Conservation (phyloP, 768 basidiomycete species). For the Dendrothele bispora region DNA sequence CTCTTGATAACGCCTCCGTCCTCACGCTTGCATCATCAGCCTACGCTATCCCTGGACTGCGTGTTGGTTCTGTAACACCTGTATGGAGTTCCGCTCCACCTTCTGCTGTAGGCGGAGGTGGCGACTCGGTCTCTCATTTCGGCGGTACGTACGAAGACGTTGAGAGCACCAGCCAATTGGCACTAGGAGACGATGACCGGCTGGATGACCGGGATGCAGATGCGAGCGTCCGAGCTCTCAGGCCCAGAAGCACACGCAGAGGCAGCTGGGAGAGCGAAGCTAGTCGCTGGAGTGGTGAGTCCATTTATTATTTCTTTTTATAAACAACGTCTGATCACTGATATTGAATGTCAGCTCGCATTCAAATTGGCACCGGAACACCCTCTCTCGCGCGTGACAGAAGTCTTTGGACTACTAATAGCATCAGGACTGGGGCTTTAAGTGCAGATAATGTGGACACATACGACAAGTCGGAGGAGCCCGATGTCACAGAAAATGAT, state of each 20-base stretch:
- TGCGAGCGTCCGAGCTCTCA: slow-evolving; percentile 86
- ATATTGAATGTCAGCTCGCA: no score
- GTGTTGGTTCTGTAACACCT: slow-evolving; percentile 42
- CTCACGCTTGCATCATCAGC: slow-evolving; percentile 93
- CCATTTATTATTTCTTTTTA: no score
- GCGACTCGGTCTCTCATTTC: slow-evolving; percentile 72
- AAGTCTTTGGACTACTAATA: slow-evolving; percentile 62
- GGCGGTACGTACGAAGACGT: slow-evolving; percentile 58
- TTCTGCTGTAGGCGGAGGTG: slow-evolving; percentile 53
- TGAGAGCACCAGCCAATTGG: slow-evolving; percentile 67
- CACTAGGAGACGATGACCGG: slow-evolving; percentile 66
- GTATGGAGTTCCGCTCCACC: slow-evolving; percentile 41
- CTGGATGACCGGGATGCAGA: slow-evolving; percentile 72
- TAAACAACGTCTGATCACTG: no score
- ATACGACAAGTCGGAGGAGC: slow-evolving; percentile 23
- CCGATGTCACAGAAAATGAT: not conserved
- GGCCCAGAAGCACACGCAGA: slow-evolving; percentile 81
- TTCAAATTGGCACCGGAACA: slow-evolving; percentile 48
- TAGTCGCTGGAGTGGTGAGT: slow-evolving; percentile 90
- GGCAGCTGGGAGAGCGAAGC: slow-evolving; percentile 92
- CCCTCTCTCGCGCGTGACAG: slow-evolving; percentile 50
- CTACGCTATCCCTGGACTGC: slow-evolving; percentile 69
- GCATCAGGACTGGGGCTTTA: slow-evolving; percentile 56
- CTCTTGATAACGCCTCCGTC: slow-evolving; percentile 88
- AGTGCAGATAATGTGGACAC: slow-evolving; percentile 43